Base-by-base conservation (phyloP, 2,329 filamentous ascomycete genomes). In the Fusarium kyushuense region DNA sequence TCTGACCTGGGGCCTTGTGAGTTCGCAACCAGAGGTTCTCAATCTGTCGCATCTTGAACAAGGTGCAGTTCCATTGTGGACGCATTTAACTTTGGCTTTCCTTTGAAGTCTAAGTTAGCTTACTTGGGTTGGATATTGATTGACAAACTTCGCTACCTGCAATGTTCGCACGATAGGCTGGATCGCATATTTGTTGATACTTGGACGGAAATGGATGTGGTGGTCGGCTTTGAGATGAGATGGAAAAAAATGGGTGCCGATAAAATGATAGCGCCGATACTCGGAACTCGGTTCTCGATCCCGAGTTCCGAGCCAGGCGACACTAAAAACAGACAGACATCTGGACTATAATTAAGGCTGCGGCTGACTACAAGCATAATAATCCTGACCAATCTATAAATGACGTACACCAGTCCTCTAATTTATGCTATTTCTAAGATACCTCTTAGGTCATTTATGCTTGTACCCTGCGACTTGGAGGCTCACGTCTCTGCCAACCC, bases 61-160 rank as follows among this genome's bases (percentile, higher is more conserved):
- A 1, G 78, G 78, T 19, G 76, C 55, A 5, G 32, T 64, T 23
- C 78, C 78, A 7, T 63, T 46, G 57, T 79, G 76, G 14, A 76
- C 67, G 51, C 77, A 79, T 45, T 79, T 79, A 16, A 79, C 68
- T 46, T 79, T 79, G 41, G 76, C 78, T 48, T 69, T 72, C 23
- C 78, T 79, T 30, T 0, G 8, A 4, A 14, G 4, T 9, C 3
- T 27, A 8, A 19, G 16, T 46, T 1, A 40, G 17, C 13, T 14
- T 29, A 6, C 5, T 17, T 5, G 14, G 5, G 3, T n/a, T 0
- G 1, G 6, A 2, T 3, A 2, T n/a, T 3, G 1, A 8, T 2
- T 2, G 0, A 2, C 3, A 2, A 5, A 17, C 1, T 13, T 0
- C 9, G 73, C 65, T 63, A 77, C 77, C 77, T 69, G 53, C 77